Percentiles rank a stretch among this genome's conserved stretches.
Evolutionary conservation across 331 rosid species (phyloP).

Genomic region (Arachis monticola): DNA sequence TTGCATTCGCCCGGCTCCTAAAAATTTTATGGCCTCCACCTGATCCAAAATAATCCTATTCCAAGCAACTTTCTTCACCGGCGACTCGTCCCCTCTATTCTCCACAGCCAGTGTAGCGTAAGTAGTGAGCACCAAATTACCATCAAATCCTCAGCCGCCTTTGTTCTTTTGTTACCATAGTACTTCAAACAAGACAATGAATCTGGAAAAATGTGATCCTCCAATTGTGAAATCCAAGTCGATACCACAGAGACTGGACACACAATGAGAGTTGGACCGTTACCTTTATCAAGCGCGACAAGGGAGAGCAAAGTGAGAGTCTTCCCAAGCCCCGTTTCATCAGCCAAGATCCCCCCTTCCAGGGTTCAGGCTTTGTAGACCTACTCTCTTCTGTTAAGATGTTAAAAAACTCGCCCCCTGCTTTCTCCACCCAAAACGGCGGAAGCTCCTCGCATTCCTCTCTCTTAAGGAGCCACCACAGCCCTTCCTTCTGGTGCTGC

Average conservation of each 20-base stretch:
- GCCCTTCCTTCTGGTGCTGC: conserved; percentile 65
- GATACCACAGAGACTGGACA: conserved; percentile 74
- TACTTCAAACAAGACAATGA: conserved; percentile 60
- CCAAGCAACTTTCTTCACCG: conserved; percentile 42
- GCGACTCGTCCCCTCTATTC: neutral
- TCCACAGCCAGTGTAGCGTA: conserved; percentile 56
- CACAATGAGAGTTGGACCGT: conserved; percentile 63
- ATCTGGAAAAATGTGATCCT: too few relatives aligned
- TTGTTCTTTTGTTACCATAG: conserved; percentile 64
- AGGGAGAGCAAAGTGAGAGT: too few relatives aligned
- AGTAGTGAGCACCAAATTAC: conserved; percentile 66
- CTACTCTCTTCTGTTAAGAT: conserved; percentile 33
- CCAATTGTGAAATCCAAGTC: conserved; percentile 59
- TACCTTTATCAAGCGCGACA: too few relatives aligned
- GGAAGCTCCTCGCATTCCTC: conserved; percentile 61
- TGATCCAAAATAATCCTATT: too few relatives aligned
- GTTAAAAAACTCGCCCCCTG: conserved; percentile 46
- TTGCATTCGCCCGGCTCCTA: conserved; percentile 61
- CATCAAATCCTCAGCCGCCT: conserved; percentile 47
- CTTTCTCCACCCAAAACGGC: conserved; percentile 65
- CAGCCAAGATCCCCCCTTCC: conserved; percentile 30
- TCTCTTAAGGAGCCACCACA: conserved; percentile 61
- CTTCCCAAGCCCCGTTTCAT: conserved; percentile 49
- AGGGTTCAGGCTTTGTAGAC: too few relatives aligned
- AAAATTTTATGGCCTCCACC: neutral